Evolutionary conservation across 495 filamentous ascomycete genomes (phyloP).

Genomic region (Sphaerosporella brunnea): DNA sequence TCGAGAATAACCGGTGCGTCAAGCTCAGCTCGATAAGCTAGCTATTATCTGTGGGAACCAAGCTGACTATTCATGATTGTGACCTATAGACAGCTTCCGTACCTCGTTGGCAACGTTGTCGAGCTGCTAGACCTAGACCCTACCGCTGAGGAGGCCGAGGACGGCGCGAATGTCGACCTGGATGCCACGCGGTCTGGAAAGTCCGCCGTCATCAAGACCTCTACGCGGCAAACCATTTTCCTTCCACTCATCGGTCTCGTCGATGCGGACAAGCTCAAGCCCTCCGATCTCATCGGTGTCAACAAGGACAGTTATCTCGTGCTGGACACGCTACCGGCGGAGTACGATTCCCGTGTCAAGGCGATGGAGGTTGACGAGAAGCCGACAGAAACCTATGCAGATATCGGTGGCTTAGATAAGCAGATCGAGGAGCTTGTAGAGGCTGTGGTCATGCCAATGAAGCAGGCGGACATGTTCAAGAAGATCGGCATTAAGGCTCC

Average conservation of each 20-base stretch:
- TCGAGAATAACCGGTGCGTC: slow-evolving; percentile 87
- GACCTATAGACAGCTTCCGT: slow-evolving; percentile 68
- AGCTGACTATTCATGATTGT: slow-evolving; percentile 8
- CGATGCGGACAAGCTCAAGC: slow-evolving; percentile 80
- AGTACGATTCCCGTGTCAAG: slow-evolving; percentile 98
- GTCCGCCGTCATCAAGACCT: slow-evolving; percentile 99
- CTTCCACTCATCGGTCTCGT: slow-evolving; percentile 93
- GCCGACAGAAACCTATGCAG: slow-evolving; percentile 95
- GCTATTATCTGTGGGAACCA: background rate
- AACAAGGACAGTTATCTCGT: slow-evolving; percentile 99
- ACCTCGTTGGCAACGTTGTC: slow-evolving; percentile 95
- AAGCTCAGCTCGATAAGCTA: slow-evolving; percentile 9
- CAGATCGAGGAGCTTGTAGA: slow-evolving; percentile 99
- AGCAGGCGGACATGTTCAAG: slow-evolving; percentile 96
- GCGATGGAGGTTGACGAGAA: slow-evolving; percentile 99
- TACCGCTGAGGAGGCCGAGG: slow-evolving; percentile 84
- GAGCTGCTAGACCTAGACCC: slow-evolving; percentile 93
- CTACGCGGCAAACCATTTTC: slow-evolving; percentile 96
- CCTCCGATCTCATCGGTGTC: slow-evolving; percentile 90
- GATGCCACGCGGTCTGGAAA: slow-evolving; percentile 95
- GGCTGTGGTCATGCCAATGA: slow-evolving; percentile 99
- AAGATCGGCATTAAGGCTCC: slow-evolving; percentile 99
- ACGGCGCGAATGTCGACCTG: slow-evolving; percentile 95
- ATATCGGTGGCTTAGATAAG: slow-evolving; percentile 95
- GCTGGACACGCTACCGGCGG: slow-evolving; percentile 91